Base-by-base conservation (phyloP, 345 rosid genomes). In the Dipteronia dyeriana region DNA sequence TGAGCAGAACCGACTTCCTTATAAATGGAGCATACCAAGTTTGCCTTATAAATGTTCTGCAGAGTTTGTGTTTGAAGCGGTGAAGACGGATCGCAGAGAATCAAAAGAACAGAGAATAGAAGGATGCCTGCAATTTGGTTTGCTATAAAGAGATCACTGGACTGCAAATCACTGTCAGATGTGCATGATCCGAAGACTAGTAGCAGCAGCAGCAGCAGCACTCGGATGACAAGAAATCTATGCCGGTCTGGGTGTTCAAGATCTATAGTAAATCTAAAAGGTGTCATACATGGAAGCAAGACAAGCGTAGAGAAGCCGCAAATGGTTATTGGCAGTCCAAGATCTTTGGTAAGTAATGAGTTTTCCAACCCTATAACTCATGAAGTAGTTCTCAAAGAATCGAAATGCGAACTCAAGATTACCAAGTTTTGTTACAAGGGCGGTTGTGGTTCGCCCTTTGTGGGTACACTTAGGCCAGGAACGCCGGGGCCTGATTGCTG, bases 81-180 rank as follows among this genome's bases (percentile, higher is more conserved):
- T n/a, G 16, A 51, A 25, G 26, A 23, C 22, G 60, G 39, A 70
- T 39, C 22, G 64, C n/a, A 29, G 61, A 45, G 43, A 60, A 19
- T 14, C 4, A 17, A 19, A 57, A 54, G 31, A 56, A 17, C 20
- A n/a, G 43, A 69, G 56, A 81, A 78, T 68, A 9, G 63, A 8
- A 59, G 25, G n/a, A 86, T 86, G 88, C 81, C 71, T 68, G 73
- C 80, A 43, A 74, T 82, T 73, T 91, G 90, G 93, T 67, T 78
- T 70, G 77, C 83, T 78, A 61, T 91, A 51, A 89, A 87, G 79
- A 87, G 76, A 75, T 82, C 89, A 16, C 19, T 87, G 34, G 77
- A 78, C 71, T 89, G 96, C 82, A 83, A 77, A 59, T 29, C 86
- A 59, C 78, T 77, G 51, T 14, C 85, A 1, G 83, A 81, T 59